A percentile compares a stretch with the other conserved stretches of the same genome.
Evolutionary conservation across 1,139 yeast genomes (phyloP).

Genomic region (Yamadazyma epiphylla): DNA sequence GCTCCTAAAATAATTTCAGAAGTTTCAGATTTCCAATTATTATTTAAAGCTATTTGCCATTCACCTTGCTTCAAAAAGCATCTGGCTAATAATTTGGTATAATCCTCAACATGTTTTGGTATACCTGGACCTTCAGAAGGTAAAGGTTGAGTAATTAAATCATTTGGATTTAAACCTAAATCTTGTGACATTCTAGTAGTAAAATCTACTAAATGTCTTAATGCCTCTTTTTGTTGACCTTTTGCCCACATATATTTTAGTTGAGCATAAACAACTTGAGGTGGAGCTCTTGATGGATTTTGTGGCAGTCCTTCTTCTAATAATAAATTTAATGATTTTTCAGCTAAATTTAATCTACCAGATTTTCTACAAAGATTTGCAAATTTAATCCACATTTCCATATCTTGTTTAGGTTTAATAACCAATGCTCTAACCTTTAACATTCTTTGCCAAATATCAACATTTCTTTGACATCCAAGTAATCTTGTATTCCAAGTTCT

Average conservation of each 20-base stretch:
- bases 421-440: conserved; percentile 90
- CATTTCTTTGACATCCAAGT: conserved; percentile 92
- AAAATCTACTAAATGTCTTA: conserved; percentile 81
- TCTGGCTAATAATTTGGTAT: conserved; percentile 84
- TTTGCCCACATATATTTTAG: conserved; percentile 96
- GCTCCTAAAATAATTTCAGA: conserved; percentile 84
- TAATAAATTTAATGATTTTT: conserved; percentile 78
- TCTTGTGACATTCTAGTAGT: conserved; percentile 89
- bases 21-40: conserved; percentile 78
- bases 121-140: conserved; percentile 74
- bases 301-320: conserved; percentile 59
- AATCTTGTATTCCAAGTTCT: conserved; percentile 93
- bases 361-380: conserved; percentile 94
- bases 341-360: conserved; percentile 88
- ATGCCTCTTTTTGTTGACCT: conserved; percentile 83
- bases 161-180: conserved; percentile 73
- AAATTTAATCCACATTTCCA: conserved; percentile 98
- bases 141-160: conserved; percentile 82
- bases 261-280: conserved; percentile 96
- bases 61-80: conserved; percentile 97
- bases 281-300: conserved; percentile 79
- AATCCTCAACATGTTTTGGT: conserved; percentile 74
- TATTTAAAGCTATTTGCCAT: conserved; percentile 86
- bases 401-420: conserved; percentile 91
- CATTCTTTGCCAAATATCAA: conserved; percentile 97